Evolutionary conservation across 805 yeast species (phyloP).

Genomic region (Yamadazyma paraphyllophila): DNA sequence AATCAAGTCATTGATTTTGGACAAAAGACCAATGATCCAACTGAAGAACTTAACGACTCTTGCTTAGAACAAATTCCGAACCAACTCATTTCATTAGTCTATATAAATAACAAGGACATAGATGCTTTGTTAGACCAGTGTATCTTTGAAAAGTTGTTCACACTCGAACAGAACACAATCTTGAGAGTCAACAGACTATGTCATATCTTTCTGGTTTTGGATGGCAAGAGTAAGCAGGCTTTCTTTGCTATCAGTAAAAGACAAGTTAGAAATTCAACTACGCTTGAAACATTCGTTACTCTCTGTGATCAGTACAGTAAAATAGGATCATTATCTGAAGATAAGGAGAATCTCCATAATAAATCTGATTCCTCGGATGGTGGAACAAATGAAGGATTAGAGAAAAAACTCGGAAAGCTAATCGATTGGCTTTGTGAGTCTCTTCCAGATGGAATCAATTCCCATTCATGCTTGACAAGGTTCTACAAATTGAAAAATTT

Average conservation of each 20-base stretch:
- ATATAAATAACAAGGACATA: constrained; percentile 68
- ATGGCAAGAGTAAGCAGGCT: constrained; percentile 58
- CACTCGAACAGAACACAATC: constrained; percentile 46
- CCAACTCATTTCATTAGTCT: constrained; percentile 60
- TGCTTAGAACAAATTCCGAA: constrained; percentile 58
- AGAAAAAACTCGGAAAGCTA: constrained; percentile 49
- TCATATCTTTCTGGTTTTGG: constrained; percentile 46
- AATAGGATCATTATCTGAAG: constrained; percentile 12
- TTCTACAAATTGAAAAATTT: constrained; percentile 57
- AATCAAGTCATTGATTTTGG: constrained; percentile 31
- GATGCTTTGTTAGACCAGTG: constrained; percentile 63
- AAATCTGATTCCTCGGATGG: constrained; percentile 17
- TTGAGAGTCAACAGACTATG: constrained; percentile 56
- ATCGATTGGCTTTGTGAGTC: constrained; percentile 59
- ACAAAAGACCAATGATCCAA: constrained; percentile 19
- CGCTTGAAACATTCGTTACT: constrained; percentile 47
- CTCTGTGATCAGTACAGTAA: constrained; percentile 43
- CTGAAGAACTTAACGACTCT: constrained; percentile 25
- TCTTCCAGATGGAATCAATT: constrained; percentile 52
- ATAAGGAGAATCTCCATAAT: constrained; percentile 17
- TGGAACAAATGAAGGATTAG: constrained; percentile 3
- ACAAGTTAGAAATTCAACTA: constrained; percentile 60
- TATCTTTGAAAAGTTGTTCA: constrained; percentile 59
- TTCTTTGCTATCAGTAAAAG: constrained; percentile 68
- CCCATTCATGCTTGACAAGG: constrained; percentile 49